Evolutionary conservation across 2,329 filamentous ascomycete species (phyloP).

Genomic region (Eurotiales sp.): DNA sequence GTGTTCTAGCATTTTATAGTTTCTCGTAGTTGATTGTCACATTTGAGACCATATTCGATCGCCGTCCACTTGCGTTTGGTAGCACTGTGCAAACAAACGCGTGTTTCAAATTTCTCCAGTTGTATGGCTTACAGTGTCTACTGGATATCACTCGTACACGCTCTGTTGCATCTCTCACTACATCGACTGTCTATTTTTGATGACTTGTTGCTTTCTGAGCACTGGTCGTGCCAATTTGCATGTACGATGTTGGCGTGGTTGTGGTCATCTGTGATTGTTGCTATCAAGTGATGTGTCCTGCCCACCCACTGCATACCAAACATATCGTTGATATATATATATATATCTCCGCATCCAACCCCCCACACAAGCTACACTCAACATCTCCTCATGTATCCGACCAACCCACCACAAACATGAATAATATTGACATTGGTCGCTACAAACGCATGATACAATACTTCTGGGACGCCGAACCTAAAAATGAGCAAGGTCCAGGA

Average conservation of each 20-base stretch:
- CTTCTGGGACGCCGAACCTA: conserved; percentile 87
- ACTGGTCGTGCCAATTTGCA: no score
- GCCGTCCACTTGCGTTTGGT: no score
- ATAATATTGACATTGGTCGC: conserved; percentile 69
- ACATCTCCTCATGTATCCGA: neutral
- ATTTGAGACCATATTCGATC: no score
- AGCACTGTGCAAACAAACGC: no score
- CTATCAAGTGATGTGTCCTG: conserved; percentile 5
- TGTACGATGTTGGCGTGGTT: neutral
- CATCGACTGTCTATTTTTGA: no score
- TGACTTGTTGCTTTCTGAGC: no score
- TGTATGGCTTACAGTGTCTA: no score
- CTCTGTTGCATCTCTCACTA: no score
- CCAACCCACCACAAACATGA: conserved; percentile 43
- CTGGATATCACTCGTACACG: no score
- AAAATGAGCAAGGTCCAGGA: conserved; percentile 66
- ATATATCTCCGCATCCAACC: conserved; percentile 13
- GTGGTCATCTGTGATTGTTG: conserved; percentile 4
- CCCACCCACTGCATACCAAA: neutral
- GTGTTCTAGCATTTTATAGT: no score
- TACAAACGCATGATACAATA: conserved; percentile 82
- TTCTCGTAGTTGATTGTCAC: no score
- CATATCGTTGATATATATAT: neutral
- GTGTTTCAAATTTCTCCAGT: no score
- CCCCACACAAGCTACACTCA: conserved; percentile 3